Evolutionary conservation across 257 asterid genomes (phyloP).

Genomic region (Solanum pinnatisectum): DNA sequence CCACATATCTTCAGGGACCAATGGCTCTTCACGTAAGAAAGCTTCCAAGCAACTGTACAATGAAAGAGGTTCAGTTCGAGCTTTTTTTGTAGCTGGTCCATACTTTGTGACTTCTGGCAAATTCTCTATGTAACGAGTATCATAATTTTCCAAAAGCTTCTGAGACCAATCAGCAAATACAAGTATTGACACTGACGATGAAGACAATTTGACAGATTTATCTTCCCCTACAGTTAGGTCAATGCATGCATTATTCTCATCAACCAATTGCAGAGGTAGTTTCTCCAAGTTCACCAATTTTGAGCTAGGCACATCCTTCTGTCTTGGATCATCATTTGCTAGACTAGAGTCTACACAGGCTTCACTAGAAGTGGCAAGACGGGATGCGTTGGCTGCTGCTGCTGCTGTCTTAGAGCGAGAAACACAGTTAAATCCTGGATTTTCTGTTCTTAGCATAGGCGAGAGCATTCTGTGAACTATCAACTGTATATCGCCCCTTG

Average conservation of each 20-base stretch:
- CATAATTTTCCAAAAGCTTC: constrained; percentile 82
- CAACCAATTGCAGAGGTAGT: constrained; percentile 94
- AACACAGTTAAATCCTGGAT: constrained; percentile 12
- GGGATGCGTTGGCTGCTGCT: constrained; percentile 18
- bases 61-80: constrained; percentile 95
- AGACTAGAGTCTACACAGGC: constrained; percentile 25
- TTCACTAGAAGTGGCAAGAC: constrained; percentile 16
- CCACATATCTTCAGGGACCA: constrained; percentile 99
- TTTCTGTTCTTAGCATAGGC: constrained; percentile 61
- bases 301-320: constrained; percentile 38
- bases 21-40: constrained; percentile 94
- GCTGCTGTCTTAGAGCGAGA: constrained; percentile 27
- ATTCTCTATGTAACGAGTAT: constrained; percentile 70
- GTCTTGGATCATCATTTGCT: constrained; percentile 20
- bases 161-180: constrained; percentile 98
- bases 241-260: constrained; percentile 89
- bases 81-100: constrained; percentile 79
- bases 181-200: constrained; percentile 83
- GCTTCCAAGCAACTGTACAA: constrained; percentile 97
- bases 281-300: constrained; percentile 35
- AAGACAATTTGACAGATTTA: constrained; percentile 73
- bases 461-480: constrained; percentile 79
- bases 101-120: constrained; percentile 76
- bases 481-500: constrained; percentile 75
- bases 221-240: constrained; percentile 85